phyloP scores from a whole-genome alignment of 2,329 filamentous ascomycete species.

The Fusarium concolor region DNA sequence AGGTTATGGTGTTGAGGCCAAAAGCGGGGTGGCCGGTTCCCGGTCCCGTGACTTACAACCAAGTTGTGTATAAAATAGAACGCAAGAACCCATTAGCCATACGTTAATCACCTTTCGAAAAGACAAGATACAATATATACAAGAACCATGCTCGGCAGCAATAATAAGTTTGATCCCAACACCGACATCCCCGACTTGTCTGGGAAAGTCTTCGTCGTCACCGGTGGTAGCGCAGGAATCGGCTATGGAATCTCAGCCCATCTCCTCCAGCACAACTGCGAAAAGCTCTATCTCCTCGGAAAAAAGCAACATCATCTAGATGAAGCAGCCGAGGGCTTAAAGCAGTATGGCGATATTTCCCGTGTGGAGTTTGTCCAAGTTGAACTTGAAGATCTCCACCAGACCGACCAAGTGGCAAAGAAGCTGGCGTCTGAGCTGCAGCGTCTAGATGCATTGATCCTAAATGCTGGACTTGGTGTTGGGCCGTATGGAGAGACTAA shows the following conservation, averaged over 20 bases:
- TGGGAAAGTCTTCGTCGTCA: conserved; percentile 11
- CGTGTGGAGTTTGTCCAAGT: conserved; percentile 2
- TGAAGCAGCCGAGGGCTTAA: conserved; percentile 3
- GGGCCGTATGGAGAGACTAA: conserved; percentile 9
- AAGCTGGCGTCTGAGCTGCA: conserved; percentile 1
- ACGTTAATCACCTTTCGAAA: too few species aligned
- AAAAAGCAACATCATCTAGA: conserved; percentile 17
- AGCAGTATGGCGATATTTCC: conserved; percentile 1
- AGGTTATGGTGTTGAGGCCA: too few species aligned
- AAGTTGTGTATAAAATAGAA: neutral
- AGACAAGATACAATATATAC: neutral
- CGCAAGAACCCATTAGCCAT: neutral
- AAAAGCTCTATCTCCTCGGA: conserved; percentile 6
- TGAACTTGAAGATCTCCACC: conserved; percentile 8
- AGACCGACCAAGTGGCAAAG: conserved; percentile 5
- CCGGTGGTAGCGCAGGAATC: conserved; percentile 14
- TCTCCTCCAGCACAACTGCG: conserved; percentile 11
- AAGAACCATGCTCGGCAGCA: conserved; percentile 2
- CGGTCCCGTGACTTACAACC: neutral
- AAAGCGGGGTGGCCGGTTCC: too few species aligned
- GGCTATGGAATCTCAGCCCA: conserved; percentile 16
- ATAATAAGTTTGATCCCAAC: conserved; percentile 12
- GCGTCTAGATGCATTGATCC: neutral
- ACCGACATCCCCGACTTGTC: conserved; percentile 11
- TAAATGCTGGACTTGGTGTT: conserved; percentile 11